Conservation (phyloP, 768 basidiomycete genomes). For the Roridomyces roridus region DNA sequence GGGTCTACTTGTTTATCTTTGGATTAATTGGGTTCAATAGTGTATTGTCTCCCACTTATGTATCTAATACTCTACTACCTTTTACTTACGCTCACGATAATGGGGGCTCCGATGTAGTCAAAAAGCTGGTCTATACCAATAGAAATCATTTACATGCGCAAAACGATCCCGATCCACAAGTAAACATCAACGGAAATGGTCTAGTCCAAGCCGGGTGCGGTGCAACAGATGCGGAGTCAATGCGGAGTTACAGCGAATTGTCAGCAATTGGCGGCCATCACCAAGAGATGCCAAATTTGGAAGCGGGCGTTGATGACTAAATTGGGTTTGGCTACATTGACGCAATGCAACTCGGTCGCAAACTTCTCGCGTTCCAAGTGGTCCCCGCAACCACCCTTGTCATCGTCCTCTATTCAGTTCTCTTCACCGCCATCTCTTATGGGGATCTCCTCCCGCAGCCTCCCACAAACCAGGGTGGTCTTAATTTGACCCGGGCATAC, state of each 20-base stretch:
- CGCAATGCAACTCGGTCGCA: constrained; percentile 24
- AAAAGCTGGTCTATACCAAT: not conserved
- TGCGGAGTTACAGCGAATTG: no score
- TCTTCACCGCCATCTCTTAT: constrained; percentile 53
- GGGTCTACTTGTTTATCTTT: not conserved
- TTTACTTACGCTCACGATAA: no score
- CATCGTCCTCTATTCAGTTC: constrained; percentile 50
- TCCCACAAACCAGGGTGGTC: constrained; percentile 49
- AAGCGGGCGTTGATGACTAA: no score
- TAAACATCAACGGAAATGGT: no score
- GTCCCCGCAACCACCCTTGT: constrained; percentile 53
- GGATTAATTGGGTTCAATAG: constrained; percentile 3
- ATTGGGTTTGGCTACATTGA: no score
- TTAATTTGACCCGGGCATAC: constrained; percentile 61
- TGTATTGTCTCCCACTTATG: constrained; percentile 13
- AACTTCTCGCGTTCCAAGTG: constrained; percentile 39
- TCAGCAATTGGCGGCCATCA: no score
- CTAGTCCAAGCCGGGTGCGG: no score
- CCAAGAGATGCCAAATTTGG: no score
- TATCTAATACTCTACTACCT: not conserved
- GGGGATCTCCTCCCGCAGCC: constrained; percentile 55
- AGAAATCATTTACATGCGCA: not conserved
- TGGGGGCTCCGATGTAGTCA: not conserved
- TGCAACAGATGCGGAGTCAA: no score
- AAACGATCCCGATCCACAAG: no score